Conservation (phyloP, 805 yeast genomes). For the Diddensiella santjacobensis region DNA sequence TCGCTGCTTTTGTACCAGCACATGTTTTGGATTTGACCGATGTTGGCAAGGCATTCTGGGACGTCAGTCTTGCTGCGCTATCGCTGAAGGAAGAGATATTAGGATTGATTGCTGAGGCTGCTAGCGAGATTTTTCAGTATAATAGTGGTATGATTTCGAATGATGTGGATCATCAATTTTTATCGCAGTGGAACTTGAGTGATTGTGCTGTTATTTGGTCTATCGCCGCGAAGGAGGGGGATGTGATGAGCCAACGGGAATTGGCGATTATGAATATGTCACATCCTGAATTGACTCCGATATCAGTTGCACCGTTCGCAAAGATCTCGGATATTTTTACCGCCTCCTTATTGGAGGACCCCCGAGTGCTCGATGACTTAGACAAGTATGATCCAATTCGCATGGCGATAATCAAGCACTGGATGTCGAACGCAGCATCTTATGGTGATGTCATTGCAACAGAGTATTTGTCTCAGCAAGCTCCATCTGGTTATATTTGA, state of each 20-base stretch:
- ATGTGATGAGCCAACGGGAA: conserved; percentile 27
- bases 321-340: conserved; percentile 24
- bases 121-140: conserved; percentile 27
- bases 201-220: conserved; percentile 30
- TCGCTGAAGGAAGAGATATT: conserved; percentile 28
- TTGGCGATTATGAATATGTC: conserved; percentile 29
- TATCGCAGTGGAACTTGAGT: conserved; percentile 20
- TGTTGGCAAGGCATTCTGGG: conserved; percentile 35
- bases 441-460: conserved; percentile 29
- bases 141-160: conserved; percentile 19
- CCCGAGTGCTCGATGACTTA: conserved; percentile 19
- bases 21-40: conserved; percentile 29
- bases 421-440: conserved; percentile 28
- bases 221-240: conserved; percentile 30
- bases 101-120: conserved; percentile 20
- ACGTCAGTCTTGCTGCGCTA: conserved; percentile 34
- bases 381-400: conserved; percentile 30
- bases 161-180: conserved; percentile 16
- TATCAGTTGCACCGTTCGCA: conserved; percentile 25
- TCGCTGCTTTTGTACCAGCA: conserved; percentile 33
- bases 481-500: not conserved
- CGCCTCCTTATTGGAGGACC: conserved; percentile 19
- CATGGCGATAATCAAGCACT: conserved; percentile 30
- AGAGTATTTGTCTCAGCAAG: conserved; percentile 26
- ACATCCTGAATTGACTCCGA: conserved; percentile 28